Evolutionary conservation across 78 protist genomes (phyloP), one percentile per base, ranked within the genome.

Genomic region (Speleostelium caveatum): DNA sequence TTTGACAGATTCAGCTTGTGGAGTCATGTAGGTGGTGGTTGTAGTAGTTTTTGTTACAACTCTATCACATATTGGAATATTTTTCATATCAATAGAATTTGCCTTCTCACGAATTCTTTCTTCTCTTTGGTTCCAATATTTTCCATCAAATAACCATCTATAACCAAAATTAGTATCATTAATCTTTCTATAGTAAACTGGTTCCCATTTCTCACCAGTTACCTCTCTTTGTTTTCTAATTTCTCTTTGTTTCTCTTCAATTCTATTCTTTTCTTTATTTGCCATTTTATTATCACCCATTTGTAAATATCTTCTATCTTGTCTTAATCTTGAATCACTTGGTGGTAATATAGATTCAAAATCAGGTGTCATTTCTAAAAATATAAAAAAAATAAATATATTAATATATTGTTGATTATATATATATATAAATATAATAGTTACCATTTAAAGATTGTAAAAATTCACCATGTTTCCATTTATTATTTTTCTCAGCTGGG

Each of bases 301-400:
- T 17, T 88, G 85, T 14, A 88, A 38, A 8, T 39, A 68, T 21
- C 73, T 45, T 73, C 88, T 67, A 73, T 93, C 95, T 8, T 86
- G 5, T 45, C 95, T 61, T 32, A 83, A 32, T 53, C 95, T 75
- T 49, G 95, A 66, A 42, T 93, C 95, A 0, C 93, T 65, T 32
- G 93, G 62, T 21, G 95, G 95, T 36, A 93, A 32, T 2, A 86
- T 75, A 21, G 32, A 16, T 62, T 86, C 85, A 71, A 62, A 58
- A 12, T 76, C 93, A 39, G 66, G 71, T 0, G 79, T 38, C 68
- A 72, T 68, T 68, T 86, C 86, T 67, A 55, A 33, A 67, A 38
- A 14, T 49, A 21, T 26, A 53, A 58, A 32, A 8, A 60, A 26
- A 16, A 42, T 65, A n/a, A 67, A 19, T 28, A 60, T 30, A 58